Base-by-base conservation (phyloP, 2,329 filamentous ascomycete species). In the Cadophora gregata region DNA sequence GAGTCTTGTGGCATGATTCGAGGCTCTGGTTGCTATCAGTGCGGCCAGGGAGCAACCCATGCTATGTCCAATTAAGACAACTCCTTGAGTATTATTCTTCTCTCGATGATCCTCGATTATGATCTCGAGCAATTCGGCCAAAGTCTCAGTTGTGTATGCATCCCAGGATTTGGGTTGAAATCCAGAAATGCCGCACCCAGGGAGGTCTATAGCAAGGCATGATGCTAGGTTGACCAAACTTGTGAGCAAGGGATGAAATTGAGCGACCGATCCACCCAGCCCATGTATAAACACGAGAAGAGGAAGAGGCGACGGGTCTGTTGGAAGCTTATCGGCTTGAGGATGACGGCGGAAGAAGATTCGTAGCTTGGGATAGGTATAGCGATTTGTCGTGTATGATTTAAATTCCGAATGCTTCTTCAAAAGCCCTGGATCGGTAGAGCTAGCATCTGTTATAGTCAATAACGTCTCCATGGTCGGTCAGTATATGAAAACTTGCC, bases 271-370 rank as follows among this genome's bases (percentile, higher is more conserved):
- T 59, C 96, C 96, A n/a, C 95, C 96, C 10, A 98, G 84, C 1
- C 96, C 96, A 75, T 98, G 96, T 65, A 98, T 84, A 76, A 96
- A 97, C 51, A 98, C 93, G 3, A 98, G 81, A 10, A 99, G 81
- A 1, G 96, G 96, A 12, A 97, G 80, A 0, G 92, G 89, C 0
- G 86, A 84, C 1, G 93, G 92, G 68, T 88, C 84, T 50, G 83
- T 85, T 2, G 93, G 93, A 4, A 98, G 84, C 77, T 96, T 92
- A 67, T 89, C 86, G n/a, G 90, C 88, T 75, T 97, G 93, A 24
- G 89, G 86, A 79, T 97, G 96, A 63, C 87, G 87, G 65, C 90
- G 87, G 79, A 91, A 94, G 78, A 98, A 97, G 51, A 94, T 89
- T 65, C 95, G 88, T 69, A 98, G 85, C 36, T 85, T 86, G 1